Conservation (phyloP, 2,329 filamentous ascomycete species). For the Colletotrichum navitas region DNA sequence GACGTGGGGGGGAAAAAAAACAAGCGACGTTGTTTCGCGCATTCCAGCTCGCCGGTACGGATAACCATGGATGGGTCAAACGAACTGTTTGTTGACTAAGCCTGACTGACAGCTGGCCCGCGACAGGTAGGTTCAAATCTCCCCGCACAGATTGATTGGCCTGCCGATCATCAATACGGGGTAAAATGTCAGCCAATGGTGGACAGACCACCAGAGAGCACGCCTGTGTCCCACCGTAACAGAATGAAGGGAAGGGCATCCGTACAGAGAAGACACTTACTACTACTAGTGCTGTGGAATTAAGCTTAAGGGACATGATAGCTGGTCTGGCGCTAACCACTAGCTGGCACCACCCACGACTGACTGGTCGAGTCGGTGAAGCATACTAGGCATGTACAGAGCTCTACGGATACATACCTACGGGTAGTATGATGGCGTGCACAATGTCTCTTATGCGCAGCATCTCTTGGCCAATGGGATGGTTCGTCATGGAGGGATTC, state of each 20-base stretch:
- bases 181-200: slow-evolving; percentile 8
- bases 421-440: background rate
- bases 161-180: slow-evolving; percentile 4
- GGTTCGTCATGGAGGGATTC: background rate
- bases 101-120: too few relatives aligned
- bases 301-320: slow-evolving; percentile 35
- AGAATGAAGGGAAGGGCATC: background rate
- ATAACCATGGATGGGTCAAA: slow-evolving; percentile 17
- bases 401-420: too few relatives aligned
- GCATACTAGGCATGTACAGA: background rate
- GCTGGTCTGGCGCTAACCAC: too few relatives aligned
- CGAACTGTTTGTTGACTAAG: slow-evolving; percentile 13
- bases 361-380: background rate
- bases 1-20: background rate
- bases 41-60: slow-evolving; percentile 24
- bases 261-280: slow-evolving; percentile 1
- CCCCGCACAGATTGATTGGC: slow-evolving; percentile 1
- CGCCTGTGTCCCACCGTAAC: slow-evolving; percentile 28
- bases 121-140: too few relatives aligned
- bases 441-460: background rate
- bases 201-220: background rate
- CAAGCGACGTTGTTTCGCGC: slow-evolving; percentile 1
- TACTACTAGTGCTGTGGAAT: slow-evolving; percentile 20
- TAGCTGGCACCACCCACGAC: too few relatives aligned
- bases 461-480: slow-evolving; percentile 20